Evolutionary conservation across 2,329 filamentous ascomycete species (phyloP), one percentile per base, ranked within the genome.

Genomic region (Bertia moriformis): DNA sequence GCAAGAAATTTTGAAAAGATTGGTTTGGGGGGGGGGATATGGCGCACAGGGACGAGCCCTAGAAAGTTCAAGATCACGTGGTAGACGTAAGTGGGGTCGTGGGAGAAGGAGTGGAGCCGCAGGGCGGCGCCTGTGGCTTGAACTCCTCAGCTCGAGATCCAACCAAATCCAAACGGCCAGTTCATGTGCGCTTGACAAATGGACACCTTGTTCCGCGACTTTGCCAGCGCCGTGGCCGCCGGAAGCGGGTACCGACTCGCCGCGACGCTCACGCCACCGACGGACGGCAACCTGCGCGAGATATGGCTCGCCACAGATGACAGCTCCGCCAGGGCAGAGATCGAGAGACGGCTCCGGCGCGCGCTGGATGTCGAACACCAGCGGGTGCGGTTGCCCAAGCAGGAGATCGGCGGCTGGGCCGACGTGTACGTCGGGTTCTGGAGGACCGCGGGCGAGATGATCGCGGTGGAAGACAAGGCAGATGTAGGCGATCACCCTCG

Each of bases 391-490:
- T 55, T 86, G 18, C 61, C 67, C 14, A 68, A 73, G 30, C 70
- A 78, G 30, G 85, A 94, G 60, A 65, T 74, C 18, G 72, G 69
- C 42, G 80, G 78, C n/a, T 98, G 91, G 91, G 67, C 80, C 0
- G 88, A 94, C 29, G 77, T 96, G 19, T 93, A 88, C 53, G 65
- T 71, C 24, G 67, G 74, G 15, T 94, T 88, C 54, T 95, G 88
- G 86, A 86, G 82, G 49, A 83, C 84, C 17, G 61, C 83, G 29
- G 78, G 77, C 20, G 78, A 84, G 49, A 71, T 95, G 19, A 59
- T 91, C 39, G 71, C 71, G 13, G 72, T 73, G 12, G n/a, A n/a
- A n/a, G n/a, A n/a, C n/a, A n/a, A n/a, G n/a, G n/a, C n/a, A 72
- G 83, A 42, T 71, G 77, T 43, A 61, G 66, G 14, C 45, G 49